phyloP scores from a whole-genome alignment of 768 basidiomycete genomes.

The Phaeotremella skinneri region DNA sequence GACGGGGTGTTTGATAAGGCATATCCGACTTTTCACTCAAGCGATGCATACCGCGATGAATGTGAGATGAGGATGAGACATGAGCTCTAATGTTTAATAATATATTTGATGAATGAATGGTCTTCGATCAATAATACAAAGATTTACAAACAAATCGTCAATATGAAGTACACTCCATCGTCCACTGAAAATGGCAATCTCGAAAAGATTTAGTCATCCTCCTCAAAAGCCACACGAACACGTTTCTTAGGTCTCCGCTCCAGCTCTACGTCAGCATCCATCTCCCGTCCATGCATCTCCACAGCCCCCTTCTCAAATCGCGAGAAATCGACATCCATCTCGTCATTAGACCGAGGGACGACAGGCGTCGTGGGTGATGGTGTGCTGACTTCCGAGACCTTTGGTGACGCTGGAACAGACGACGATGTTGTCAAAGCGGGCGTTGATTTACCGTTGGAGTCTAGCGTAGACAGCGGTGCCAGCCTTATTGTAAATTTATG shows the following conservation, averaged over 20 bases:
- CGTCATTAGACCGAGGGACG: not conserved
- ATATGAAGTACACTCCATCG: too few relatives aligned
- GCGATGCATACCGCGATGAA: too few relatives aligned
- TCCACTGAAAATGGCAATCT: not conserved
- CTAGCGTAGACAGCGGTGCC: not conserved
- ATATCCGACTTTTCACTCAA: too few relatives aligned
- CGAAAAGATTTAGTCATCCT: not conserved
- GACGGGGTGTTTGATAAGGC: not conserved
- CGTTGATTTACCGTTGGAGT: too few relatives aligned
- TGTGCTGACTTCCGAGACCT: too few relatives aligned
- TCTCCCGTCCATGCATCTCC: not conserved
- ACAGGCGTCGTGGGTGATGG: not conserved
- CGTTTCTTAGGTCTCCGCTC: not conserved
- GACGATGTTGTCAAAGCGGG: too few relatives aligned
- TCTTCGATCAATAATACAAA: too few relatives aligned
- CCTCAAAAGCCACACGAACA: not conserved
- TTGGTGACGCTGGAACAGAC: too few relatives aligned
- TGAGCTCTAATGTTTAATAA: too few relatives aligned
- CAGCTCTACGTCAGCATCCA: not conserved
- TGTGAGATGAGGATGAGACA: too few relatives aligned
- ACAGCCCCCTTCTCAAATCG: not conserved
- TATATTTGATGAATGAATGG: too few relatives aligned
- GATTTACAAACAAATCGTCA: too few relatives aligned
- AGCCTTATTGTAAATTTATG: slow-evolving; percentile 12
- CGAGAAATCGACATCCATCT: not conserved